phyloP scores from a whole-genome alignment of 441 rosid genomes.

The Kokia cookei region DNA sequence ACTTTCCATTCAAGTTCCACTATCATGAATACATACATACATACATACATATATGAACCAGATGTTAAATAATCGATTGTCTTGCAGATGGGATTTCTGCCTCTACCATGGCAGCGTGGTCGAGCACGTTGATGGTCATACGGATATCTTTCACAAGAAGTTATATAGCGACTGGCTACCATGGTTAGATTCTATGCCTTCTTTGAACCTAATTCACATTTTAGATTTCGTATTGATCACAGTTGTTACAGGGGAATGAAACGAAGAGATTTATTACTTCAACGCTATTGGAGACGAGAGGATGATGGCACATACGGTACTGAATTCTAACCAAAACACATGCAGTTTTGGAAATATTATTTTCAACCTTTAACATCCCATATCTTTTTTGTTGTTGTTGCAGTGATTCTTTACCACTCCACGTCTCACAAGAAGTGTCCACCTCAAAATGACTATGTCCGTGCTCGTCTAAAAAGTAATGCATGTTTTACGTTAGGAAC shows the following conservation, averaged over 20 bases:
- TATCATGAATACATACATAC: background rate
- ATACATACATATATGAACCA: background rate
- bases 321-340: background rate
- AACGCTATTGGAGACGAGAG: slow-evolving; percentile 95
- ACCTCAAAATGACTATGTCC: slow-evolving; percentile 61
- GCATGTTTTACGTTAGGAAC: slow-evolving; percentile 28
- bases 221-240: background rate
- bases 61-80: slow-evolving; percentile 4
- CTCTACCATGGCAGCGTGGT: slow-evolving; percentile 63
- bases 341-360: background rate
- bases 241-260: slow-evolving; percentile 54
- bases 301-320: slow-evolving; percentile 96
- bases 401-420: slow-evolving; percentile 90
- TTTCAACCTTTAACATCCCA: background rate
- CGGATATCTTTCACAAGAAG: slow-evolving; percentile 64
- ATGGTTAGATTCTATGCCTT: slow-evolving; percentile 35
- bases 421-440: slow-evolving; percentile 67
- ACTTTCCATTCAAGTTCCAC: background rate
- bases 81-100: slow-evolving; percentile 92
- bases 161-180: slow-evolving; percentile 28
- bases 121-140: slow-evolving; percentile 92
- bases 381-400: slow-evolving; percentile 13
- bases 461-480: slow-evolving; percentile 91
- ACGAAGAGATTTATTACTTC: slow-evolving; percentile 69
- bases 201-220: background rate